Evolutionary conservation across 2,329 filamentous ascomycete species (phyloP).

Genomic region (Alternaria arborescens): DNA sequence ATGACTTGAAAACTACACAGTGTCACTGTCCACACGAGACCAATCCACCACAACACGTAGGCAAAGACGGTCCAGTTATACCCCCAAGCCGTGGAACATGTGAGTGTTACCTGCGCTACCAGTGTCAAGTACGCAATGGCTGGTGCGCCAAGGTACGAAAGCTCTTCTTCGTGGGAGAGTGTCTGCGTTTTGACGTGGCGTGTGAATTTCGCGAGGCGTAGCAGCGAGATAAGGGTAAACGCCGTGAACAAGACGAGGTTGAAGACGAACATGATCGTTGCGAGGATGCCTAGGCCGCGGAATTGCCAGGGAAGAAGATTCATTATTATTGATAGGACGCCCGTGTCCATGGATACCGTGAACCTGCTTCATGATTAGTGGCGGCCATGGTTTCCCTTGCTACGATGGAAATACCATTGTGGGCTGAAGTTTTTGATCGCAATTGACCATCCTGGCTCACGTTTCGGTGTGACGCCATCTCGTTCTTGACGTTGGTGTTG

Average conservation of each 20-base stretch:
- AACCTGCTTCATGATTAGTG: constrained; percentile 15
- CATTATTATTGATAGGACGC: constrained; percentile 67
- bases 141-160: constrained; percentile 68
- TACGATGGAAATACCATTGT: constrained; percentile 16
- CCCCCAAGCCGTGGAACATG: constrained; percentile 70
- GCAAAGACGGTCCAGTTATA: constrained; percentile 69
- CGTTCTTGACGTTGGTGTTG: background rate
- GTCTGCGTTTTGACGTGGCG: constrained; percentile 34
- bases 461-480: background rate
- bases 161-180: constrained; percentile 70
- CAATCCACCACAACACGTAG: constrained; percentile 34
- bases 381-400: background rate
- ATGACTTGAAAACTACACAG: constrained; percentile 24
- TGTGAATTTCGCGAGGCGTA: constrained; percentile 12
- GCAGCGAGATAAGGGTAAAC: constrained; percentile 20
- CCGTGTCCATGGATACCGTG: constrained; percentile 59
- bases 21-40: constrained; percentile 28
- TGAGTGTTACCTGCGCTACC: constrained; percentile 68
- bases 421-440: constrained; percentile 29
- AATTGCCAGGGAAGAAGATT: constrained; percentile 68
- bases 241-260: constrained; percentile 25
- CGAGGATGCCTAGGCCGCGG: constrained; percentile 53
- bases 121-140: constrained; percentile 68
- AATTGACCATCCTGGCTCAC: constrained; percentile 21
- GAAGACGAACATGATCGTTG: constrained; percentile 28